phyloP scores from a whole-genome alignment of 1,284 basidiomycete genomes.

The Puccinia coronata region DNA sequence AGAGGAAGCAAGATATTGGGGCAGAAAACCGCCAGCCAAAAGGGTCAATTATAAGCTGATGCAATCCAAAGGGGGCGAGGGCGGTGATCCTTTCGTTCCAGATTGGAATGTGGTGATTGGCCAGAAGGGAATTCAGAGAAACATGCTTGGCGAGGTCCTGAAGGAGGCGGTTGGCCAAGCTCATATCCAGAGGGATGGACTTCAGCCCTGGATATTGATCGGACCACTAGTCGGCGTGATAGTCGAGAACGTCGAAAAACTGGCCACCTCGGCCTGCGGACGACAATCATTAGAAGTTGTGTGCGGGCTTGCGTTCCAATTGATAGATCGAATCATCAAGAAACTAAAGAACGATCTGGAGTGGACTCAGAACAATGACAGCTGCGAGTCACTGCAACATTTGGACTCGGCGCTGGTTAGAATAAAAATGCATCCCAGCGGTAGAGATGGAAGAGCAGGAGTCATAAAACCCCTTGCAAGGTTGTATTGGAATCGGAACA shows the following conservation, averaged over 20 bases:
- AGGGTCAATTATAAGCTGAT: constrained; percentile 71
- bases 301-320: constrained; percentile 10
- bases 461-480: constrained; percentile 28
- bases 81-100: constrained; percentile 58
- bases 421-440: constrained; percentile 13
- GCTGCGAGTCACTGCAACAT: not conserved
- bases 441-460: constrained; percentile 21
- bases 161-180: not conserved
- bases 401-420: constrained; percentile 18
- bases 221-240: constrained; percentile 27
- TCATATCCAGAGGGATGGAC: not conserved
- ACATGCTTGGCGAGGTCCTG: constrained; percentile 19
- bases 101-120: constrained; percentile 46
- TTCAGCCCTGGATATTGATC: constrained; percentile 29
- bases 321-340: constrained; percentile 20
- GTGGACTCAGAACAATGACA: constrained; percentile 19
- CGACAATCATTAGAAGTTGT: not conserved
- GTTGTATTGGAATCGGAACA: constrained; percentile 29
- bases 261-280: not conserved
- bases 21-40: constrained; percentile 79
- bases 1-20: constrained; percentile 68
- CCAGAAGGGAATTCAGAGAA: constrained; percentile 37
- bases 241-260: constrained; percentile 22
- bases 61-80: constrained; percentile 59
- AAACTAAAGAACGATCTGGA: constrained; percentile 5